Evolutionary conservation across 2,329 filamentous ascomycete species (phyloP).

Genomic region (Emmonsiellopsis sp.): DNA sequence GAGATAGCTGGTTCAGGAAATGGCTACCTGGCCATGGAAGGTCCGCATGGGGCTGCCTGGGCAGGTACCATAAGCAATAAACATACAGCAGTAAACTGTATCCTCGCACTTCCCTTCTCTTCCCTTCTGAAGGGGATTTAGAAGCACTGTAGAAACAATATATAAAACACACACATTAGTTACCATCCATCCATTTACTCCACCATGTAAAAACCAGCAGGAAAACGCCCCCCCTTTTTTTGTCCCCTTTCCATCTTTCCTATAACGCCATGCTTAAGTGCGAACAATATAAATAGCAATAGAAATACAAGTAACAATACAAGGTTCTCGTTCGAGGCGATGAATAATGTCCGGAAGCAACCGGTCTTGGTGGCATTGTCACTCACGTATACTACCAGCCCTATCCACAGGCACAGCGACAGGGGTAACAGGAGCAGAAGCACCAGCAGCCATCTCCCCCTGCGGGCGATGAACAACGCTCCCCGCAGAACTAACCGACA

Average conservation of each 20-base stretch:
- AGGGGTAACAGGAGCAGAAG: not conserved
- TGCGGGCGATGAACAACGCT: constrained; percentile 30
- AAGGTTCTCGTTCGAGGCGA: too few relatives aligned
- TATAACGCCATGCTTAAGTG: not conserved
- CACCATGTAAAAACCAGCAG: not conserved
- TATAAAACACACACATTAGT: not conserved
- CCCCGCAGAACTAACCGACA: constrained; percentile 25
- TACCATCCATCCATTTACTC: not conserved
- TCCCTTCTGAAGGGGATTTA: not conserved
- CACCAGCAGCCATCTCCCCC: constrained; percentile 9
- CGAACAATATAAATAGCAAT: not conserved
- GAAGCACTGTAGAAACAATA: not conserved
- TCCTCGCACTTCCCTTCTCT: not conserved
- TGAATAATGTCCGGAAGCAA: too few relatives aligned
- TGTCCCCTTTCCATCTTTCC: not conserved
- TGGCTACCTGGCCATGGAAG: too few relatives aligned
- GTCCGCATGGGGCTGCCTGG: too few relatives aligned
- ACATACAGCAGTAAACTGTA: not conserved
- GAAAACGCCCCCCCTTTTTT: too few relatives aligned
- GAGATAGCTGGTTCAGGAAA: too few relatives aligned
- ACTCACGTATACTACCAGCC: too few relatives aligned
- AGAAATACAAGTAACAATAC: not conserved
- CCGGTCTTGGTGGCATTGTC: too few relatives aligned
- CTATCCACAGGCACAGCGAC: not conserved
- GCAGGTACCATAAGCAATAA: too few relatives aligned